Evolutionary conservation across 2,329 filamentous ascomycete species (phyloP).

Genomic region (Nothomitra cinnamomea): DNA sequence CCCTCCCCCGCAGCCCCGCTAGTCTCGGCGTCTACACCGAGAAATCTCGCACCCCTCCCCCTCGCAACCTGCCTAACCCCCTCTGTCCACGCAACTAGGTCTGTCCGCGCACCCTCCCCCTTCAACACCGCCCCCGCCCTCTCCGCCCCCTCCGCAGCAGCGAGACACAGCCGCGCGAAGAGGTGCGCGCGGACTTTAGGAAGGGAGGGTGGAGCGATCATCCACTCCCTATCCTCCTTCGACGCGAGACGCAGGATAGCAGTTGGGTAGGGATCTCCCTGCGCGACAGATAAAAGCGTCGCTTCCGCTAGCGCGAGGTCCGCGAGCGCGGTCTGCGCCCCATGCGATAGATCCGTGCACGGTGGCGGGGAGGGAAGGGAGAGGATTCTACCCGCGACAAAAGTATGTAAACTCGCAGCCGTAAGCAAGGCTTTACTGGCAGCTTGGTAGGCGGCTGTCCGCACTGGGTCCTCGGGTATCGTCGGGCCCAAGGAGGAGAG

Average conservation of each 20-base stretch:
- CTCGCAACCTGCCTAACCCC: conserved; percentile 59
- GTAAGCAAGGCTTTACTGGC: conserved; percentile 66
- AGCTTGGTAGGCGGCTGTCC: conserved; percentile 49
- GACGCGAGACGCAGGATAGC: conserved; percentile 69
- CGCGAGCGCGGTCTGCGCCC: conserved; percentile 24
- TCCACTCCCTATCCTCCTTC: conserved; percentile 79
- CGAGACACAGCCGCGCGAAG: conserved; percentile 73
- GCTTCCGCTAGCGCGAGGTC: conserved; percentile 69
- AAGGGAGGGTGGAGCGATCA: conserved; percentile 79
- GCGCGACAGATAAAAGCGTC: conserved; percentile 74
- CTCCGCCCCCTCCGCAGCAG: conserved; percentile 72
- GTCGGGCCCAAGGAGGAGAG: conserved; percentile 52
- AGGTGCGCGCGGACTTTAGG: conserved; percentile 78
- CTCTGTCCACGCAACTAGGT: conserved; percentile 54
- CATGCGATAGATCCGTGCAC: conserved; percentile 17
- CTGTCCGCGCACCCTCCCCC: conserved; percentile 40
- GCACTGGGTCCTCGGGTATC: conserved; percentile 45
- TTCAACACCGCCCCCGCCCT: conserved; percentile 42
- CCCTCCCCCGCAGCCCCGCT: conserved; percentile 66
- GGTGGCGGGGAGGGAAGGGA: conserved; percentile 17
- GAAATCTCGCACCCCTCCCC: conserved; percentile 76
- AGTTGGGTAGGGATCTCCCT: conserved; percentile 85
- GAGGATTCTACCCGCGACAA: conserved; percentile 42
- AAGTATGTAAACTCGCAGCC: conserved; percentile 61
- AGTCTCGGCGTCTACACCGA: conserved; percentile 77